A percentile compares a stretch with the other conserved stretches of the same genome.
These are phyloP conservation scores for Primulina tabacum DNA, from an alignment of 257 asterid genomes.

Conservation along the genomic window DNA sequence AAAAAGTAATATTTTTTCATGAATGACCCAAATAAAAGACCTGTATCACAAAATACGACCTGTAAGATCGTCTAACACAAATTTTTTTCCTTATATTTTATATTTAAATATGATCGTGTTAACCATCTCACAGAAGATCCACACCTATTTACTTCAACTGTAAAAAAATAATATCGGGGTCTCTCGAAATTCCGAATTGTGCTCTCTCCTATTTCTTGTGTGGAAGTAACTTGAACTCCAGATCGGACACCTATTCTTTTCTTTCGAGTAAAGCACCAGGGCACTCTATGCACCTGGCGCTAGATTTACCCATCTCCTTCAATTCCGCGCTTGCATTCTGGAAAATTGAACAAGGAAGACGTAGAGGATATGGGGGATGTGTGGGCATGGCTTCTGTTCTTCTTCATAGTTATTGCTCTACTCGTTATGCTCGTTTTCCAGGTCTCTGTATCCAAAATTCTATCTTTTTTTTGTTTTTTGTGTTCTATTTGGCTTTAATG, in stretches of 20 bases:
- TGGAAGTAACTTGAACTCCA: conserved; percentile 3
- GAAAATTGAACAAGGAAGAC: neutral
- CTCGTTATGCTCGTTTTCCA: conserved; percentile 71
- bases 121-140: too few species aligned
- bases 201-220: too few species aligned
- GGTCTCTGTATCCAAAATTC: conserved; percentile 32
- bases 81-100: too few species aligned
- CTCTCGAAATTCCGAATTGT: too few species aligned
- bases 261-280: conserved; percentile 37
- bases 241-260: conserved; percentile 29
- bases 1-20: too few species aligned
- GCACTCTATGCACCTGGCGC: conserved; percentile 36
- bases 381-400: conserved; percentile 79
- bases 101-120: too few species aligned
- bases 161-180: too few species aligned
- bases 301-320: conserved; percentile 6
- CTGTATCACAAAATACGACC: too few species aligned
- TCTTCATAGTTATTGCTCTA: conserved; percentile 64
- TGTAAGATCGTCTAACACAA: too few species aligned
- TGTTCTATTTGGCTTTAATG: neutral
- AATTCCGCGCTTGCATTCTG: conserved; percentile 4
- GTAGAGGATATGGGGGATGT: conserved; percentile 54
- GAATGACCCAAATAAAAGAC: too few species aligned
- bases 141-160: too few species aligned
- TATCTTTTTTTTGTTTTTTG: neutral